Percentiles rank a stretch among this genome's conserved stretches.
These are phyloP conservation scores for Heteromeles arbutifolia DNA, from an alignment of 306 rosid species.

Conservation along the genomic window DNA sequence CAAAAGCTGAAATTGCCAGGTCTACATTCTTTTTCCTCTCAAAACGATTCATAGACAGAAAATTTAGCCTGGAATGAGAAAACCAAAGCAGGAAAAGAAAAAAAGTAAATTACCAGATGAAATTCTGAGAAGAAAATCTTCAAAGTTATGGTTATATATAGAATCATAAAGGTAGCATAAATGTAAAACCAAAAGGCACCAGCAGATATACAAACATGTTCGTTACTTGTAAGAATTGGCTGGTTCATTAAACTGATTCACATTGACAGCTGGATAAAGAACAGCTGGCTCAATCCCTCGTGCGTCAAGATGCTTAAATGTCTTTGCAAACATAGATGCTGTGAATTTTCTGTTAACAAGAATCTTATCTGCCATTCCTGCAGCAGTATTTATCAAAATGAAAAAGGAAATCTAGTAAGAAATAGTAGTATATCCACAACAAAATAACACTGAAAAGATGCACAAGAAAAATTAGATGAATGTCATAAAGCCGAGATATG, in stretches of 20 bases:
- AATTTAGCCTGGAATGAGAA: constrained; percentile 44
- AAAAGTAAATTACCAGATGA: background rate
- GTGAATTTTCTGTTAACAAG: constrained; percentile 89
- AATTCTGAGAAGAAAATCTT: background rate
- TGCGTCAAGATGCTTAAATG: constrained; percentile 64
- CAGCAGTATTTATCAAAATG: constrained; percentile 5
- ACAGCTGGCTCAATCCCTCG: constrained; percentile 70
- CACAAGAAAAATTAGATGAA: background rate
- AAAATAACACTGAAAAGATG: background rate
- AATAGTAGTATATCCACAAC: background rate
- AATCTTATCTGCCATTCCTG: constrained; percentile 84
- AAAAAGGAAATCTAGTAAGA: background rate
- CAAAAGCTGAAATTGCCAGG: constrained; percentile 76
- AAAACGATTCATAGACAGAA: constrained; percentile 87
- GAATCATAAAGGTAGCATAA: constrained; percentile 7
- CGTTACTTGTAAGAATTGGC: constrained; percentile 56
- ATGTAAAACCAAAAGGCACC: constrained; percentile 5
- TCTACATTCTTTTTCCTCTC: constrained; percentile 84
- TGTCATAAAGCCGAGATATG: constrained; percentile 14
- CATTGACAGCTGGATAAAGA: constrained; percentile 88
- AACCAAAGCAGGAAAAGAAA: constrained; percentile 1
- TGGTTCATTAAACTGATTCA: constrained; percentile 74
- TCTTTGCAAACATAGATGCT: constrained; percentile 72
- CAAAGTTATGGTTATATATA: constrained; percentile 10
- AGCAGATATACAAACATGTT: constrained; percentile 43